Conservation (phyloP, 176 grass and related monocot genomes). For the Aegilops longissima region DNA sequence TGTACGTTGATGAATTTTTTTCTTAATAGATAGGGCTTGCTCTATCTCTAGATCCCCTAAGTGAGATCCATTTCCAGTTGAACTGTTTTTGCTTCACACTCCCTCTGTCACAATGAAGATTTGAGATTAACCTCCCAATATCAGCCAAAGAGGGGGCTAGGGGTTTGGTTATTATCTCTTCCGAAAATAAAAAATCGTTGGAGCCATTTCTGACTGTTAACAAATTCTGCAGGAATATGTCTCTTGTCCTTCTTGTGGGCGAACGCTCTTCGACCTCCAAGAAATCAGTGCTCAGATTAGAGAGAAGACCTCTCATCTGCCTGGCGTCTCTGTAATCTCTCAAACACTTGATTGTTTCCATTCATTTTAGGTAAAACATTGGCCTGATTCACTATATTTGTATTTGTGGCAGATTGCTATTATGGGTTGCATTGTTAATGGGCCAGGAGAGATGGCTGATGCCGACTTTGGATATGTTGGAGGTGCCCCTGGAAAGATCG, state of each 20-base stretch:
- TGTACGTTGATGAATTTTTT: conserved; percentile 40
- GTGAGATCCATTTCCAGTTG: neutral
- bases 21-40: neutral
- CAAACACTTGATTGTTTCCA: conserved; percentile 10
- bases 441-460: conserved; percentile 96
- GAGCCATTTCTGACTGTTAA: conserved; percentile 19
- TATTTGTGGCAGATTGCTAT: conserved; percentile 77
- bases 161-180: neutral
- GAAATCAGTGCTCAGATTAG: conserved; percentile 92
- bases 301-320: conserved; percentile 88
- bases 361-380: neutral
- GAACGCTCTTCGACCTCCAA: conserved; percentile 94
- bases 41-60: conserved; percentile 11
- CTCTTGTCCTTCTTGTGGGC: conserved; percentile 90
- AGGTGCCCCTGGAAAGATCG: conserved; percentile 93
- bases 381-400: conserved; percentile 6
- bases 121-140: neutral
- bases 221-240: conserved; percentile 72
- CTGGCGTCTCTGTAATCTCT: conserved; percentile 82
- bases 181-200: neutral
- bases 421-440: conserved; percentile 98
- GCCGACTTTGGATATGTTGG: conserved; percentile 97
- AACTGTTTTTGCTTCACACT: neutral
- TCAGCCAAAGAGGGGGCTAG: neutral
- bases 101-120: neutral